Evolutionary conservation across 2,329 filamentous ascomycete genomes (phyloP).

Genomic region (Ophiostoma sp.): DNA sequence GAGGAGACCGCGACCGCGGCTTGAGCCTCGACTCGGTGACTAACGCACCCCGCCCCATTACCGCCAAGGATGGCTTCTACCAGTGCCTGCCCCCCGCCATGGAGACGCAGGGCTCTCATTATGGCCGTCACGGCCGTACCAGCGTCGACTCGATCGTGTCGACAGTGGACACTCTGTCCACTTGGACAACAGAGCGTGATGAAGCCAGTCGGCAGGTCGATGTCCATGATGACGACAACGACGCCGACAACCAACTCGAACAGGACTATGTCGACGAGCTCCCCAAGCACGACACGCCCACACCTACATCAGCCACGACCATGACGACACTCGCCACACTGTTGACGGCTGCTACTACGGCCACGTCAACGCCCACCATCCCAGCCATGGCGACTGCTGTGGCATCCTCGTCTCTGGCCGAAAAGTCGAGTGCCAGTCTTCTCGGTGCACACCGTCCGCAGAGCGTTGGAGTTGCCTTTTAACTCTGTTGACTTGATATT

Average conservation of each 20-base stretch:
- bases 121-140: conserved; percentile 25
- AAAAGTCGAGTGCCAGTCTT: conserved; percentile 15
- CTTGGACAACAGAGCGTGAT: conserved; percentile 51
- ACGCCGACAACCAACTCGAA: conserved; percentile 34
- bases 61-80: conserved; percentile 57
- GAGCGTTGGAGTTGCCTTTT: conserved; percentile 52
- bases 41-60: conserved; percentile 55
- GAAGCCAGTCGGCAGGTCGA: conserved; percentile 37
- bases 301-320: conserved; percentile 41
- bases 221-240: conserved; percentile 33
- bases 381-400: conserved; percentile 5
- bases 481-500: neutral
- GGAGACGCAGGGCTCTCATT: neutral
- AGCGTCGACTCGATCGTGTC: conserved; percentile 49
- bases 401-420: neutral
- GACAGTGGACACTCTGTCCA: conserved; percentile 44
- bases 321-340: conserved; percentile 38
- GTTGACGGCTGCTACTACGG: conserved; percentile 12
- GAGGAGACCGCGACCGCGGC: conserved; percentile 36
- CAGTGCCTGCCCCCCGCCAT: conserved; percentile 49
- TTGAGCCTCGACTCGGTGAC: conserved; percentile 54
- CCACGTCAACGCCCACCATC: conserved; percentile 18
- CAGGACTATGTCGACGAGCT: conserved; percentile 39
- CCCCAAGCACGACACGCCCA: conserved; percentile 42
- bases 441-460: conserved; percentile 35